Evolutionary conservation across 768 basidiomycete species (phyloP).

Genomic region (Lentinula detonsa): DNA sequence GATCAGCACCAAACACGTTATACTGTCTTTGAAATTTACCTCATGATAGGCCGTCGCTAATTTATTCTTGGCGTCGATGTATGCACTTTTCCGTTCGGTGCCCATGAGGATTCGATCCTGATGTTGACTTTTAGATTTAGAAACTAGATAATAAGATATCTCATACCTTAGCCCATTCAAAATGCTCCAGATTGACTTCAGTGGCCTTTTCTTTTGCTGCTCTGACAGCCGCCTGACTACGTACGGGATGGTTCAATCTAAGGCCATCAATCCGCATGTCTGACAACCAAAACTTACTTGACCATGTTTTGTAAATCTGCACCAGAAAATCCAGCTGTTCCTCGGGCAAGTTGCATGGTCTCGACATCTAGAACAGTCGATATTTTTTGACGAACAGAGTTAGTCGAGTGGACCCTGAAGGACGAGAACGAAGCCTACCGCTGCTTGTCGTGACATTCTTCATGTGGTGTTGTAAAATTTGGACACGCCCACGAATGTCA

Average conservation of each 20-base stretch:
- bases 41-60: constrained; percentile 95
- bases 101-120: constrained; percentile 97
- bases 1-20: constrained; percentile 5
- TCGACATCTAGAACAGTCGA: constrained; percentile 57
- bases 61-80: constrained; percentile 82
- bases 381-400: neutral
- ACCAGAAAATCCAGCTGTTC: constrained; percentile 94
- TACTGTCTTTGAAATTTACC: constrained; percentile 29
- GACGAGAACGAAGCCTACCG: constrained; percentile 29
- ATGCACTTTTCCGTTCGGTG: constrained; percentile 86
- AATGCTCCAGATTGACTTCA: constrained; percentile 72
- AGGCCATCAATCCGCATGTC: neutral
- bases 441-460: constrained; percentile 59
- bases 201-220: constrained; percentile 80
- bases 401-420: neutral
- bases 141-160: neutral
- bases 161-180: constrained; percentile 94
- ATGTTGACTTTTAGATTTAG: neutral
- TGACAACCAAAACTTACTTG: constrained; percentile 52
- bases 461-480: constrained; percentile 92
- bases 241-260: constrained; percentile 14
- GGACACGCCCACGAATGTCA: constrained; percentile 91
- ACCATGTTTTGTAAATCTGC: constrained; percentile 97
- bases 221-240: constrained; percentile 86
- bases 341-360: constrained; percentile 82